Base-by-base conservation (phyloP, 2,329 filamentous ascomycete species). In the Alternaria conjuncta region DNA sequence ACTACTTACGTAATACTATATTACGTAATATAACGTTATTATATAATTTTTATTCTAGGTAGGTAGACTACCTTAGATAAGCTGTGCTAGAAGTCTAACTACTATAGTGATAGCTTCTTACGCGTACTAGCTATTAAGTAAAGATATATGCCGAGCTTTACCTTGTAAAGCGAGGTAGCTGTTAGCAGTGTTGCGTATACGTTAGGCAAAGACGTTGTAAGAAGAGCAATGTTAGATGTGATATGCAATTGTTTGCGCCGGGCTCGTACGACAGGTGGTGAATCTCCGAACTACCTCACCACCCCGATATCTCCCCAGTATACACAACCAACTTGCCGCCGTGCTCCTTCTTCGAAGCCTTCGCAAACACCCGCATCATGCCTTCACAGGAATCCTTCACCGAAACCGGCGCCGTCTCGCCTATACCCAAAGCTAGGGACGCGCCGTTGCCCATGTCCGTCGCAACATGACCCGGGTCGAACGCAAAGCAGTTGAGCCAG, bases 361-460 rank as follows among this genome's bases (percentile, higher is more conserved):
- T 28, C 2, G 53, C 53, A 6, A 57, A 36, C 44, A 59, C 15
- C n/a, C 44, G 20, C 41, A 65, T 56, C 59, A 65, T 65, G 20
- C 59, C 59, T 8, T 60, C 50, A 5, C 60, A 62, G 9, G 49
- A 59, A 23, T 53, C 60, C 23, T 63, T 13, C 0, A 63, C 53
- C 32, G 63, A 54, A 5, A 49, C 41, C 13, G 47, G 46, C 47
- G 62, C 46, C 21, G 36, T 50, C 41, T 50, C 44, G 13, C 60
- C 47, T 4, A 56, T 46, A 10, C 61, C 64, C n/a, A 59, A 28
- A 13, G n/a, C 28, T 26, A 28, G 28, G 13, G 61, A 59, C 8
- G 53, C 64, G 10, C 54, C 55, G 45, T 61, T 45, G 21, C 64
- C 64, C 45, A 67, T n/a, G 9, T 64, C 61, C 4, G 65, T 67